Evolutionary conservation across 208 protist species (phyloP).

Genomic region (Trypanosomatidae sp.): DNA sequence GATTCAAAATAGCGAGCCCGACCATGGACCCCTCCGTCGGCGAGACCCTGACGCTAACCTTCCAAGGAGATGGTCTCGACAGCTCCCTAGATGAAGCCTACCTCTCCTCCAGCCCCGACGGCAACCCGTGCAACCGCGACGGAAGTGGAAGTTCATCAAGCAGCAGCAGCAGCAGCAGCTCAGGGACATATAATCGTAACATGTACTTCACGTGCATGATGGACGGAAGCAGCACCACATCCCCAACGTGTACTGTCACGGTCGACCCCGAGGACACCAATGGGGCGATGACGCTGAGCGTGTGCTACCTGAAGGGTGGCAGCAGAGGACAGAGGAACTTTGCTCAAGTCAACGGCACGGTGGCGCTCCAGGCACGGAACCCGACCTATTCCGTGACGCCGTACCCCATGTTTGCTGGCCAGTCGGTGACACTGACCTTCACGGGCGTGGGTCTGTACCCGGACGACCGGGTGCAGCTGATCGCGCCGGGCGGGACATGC

Average conservation of each 20-base stretch:
- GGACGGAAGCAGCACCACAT: slow-evolving; percentile 24
- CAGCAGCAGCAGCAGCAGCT: not conserved
- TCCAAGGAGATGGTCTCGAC: slow-evolving; percentile 64
- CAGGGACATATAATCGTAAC: not conserved
- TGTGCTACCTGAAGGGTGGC: slow-evolving; percentile 73
- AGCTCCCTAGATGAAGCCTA: slow-evolving; percentile 58
- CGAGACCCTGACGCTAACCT: slow-evolving; percentile 45
- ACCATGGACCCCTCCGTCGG: slow-evolving; percentile 50
- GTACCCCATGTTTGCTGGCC: slow-evolving; percentile 68
- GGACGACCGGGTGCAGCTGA: slow-evolving; percentile 54
- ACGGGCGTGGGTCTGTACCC: slow-evolving; percentile 47
- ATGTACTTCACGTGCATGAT: slow-evolving; percentile 46
- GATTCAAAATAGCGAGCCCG: slow-evolving; percentile 44
- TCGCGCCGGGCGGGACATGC: slow-evolving; percentile 38
- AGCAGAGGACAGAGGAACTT: slow-evolving; percentile 42
- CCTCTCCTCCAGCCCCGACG: slow-evolving; percentile 34
- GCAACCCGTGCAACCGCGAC: slow-evolving; percentile 33
- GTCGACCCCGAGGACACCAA: slow-evolving; percentile 62
- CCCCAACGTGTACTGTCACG: slow-evolving; percentile 52
- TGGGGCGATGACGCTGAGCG: slow-evolving; percentile 38
- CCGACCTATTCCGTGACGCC: slow-evolving; percentile 65
- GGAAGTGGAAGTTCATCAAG: not conserved
- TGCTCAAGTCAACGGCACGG: slow-evolving; percentile 44
- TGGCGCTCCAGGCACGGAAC: slow-evolving; percentile 62
- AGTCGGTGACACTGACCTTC: slow-evolving; percentile 58